These are phyloP conservation scores for Puccinia coronata DNA, from an alignment of 1,284 basidiomycete genomes.

Conservation along the genomic window DNA sequence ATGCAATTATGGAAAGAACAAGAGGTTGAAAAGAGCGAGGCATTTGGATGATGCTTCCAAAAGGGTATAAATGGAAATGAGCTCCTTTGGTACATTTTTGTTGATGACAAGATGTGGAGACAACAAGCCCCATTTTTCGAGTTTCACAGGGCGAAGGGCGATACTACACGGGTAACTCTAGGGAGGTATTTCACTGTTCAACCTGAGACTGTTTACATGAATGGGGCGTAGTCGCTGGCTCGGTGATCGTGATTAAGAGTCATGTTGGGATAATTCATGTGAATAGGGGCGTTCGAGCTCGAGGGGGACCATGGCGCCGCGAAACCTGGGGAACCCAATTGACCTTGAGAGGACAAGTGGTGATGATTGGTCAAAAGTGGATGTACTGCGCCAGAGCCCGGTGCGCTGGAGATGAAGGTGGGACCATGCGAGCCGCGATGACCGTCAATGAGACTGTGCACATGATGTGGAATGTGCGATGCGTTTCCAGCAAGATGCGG, in stretches of 20 bases:
- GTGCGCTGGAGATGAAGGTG: not conserved
- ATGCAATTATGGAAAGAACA: not conserved
- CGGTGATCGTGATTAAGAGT: constrained; percentile 21
- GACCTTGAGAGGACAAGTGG: not conserved
- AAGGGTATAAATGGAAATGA: constrained; percentile 27
- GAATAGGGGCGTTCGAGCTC: constrained; percentile 9
- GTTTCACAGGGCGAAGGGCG: not conserved
- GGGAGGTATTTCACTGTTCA: not conserved
- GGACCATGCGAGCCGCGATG: constrained; percentile 28
- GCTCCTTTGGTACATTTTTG: constrained; percentile 18
- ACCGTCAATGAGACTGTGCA: constrained; percentile 13
- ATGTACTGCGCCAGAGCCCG: not conserved
- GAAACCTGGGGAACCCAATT: constrained; percentile 24
- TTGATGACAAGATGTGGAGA: not conserved
- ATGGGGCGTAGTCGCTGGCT: constrained; percentile 25
- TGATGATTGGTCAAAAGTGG: constrained; percentile 19
- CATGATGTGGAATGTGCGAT: constrained; percentile 7
- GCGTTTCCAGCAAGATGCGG: constrained; percentile 24
- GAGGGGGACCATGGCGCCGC: constrained; percentile 28
- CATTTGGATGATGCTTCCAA: constrained; percentile 19
- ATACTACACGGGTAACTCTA: not conserved
- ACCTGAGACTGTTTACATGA: not conserved
- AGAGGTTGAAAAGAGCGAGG: not conserved
- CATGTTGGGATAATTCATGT: constrained; percentile 32
- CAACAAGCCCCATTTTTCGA: not conserved